Percentiles rank a stretch among this genome's conserved stretches.
Evolutionary conservation across 306 rosid species (phyloP).

Genomic region (Rosa rugosa): DNA sequence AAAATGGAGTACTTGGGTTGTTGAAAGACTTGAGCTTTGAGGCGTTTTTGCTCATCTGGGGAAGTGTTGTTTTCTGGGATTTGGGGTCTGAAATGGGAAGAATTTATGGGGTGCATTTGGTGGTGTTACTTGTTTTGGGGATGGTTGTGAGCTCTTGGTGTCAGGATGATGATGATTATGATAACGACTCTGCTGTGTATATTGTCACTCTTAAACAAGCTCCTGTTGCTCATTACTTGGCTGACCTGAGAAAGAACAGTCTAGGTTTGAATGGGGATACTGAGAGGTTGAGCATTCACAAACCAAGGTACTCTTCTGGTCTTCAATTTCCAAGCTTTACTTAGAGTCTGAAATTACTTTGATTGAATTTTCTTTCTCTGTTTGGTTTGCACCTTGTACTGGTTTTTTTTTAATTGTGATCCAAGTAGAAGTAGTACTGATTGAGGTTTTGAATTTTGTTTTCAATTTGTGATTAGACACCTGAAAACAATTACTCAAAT

Average conservation of each 20-base stretch:
- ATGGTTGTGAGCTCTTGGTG: slow-evolving; percentile 46
- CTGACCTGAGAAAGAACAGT: slow-evolving; percentile 46
- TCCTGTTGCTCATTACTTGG: slow-evolving; percentile 55
- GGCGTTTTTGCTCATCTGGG: slow-evolving; percentile 26
- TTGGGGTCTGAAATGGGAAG: slow-evolving; percentile 51
- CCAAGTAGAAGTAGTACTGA: neutral
- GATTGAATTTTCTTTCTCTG: neutral
- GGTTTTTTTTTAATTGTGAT: neutral
- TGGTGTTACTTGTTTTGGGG: slow-evolving; percentile 46
- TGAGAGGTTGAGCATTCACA: slow-evolving; percentile 57
- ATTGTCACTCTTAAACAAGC: slow-evolving; percentile 75
- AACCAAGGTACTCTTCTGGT: slow-evolving; percentile 51
- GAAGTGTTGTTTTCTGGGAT: slow-evolving; percentile 17
- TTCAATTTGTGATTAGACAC: neutral
- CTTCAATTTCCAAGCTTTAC: neutral
- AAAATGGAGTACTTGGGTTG: slow-evolving; percentile 40
- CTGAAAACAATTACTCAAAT: neutral
- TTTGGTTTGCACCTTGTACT: neutral
- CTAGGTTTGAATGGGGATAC: slow-evolving; percentile 42
- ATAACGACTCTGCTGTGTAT: slow-evolving; percentile 57
- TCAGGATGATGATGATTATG: slow-evolving; percentile 44
- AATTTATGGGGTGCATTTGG: slow-evolving; percentile 31
- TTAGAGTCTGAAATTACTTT: neutral
- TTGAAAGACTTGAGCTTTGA: slow-evolving; percentile 21
- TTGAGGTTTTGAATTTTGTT: neutral